Conservation (phyloP, 352 stramenopile genomes). For the Chrysophaeum taylorii region DNA sequence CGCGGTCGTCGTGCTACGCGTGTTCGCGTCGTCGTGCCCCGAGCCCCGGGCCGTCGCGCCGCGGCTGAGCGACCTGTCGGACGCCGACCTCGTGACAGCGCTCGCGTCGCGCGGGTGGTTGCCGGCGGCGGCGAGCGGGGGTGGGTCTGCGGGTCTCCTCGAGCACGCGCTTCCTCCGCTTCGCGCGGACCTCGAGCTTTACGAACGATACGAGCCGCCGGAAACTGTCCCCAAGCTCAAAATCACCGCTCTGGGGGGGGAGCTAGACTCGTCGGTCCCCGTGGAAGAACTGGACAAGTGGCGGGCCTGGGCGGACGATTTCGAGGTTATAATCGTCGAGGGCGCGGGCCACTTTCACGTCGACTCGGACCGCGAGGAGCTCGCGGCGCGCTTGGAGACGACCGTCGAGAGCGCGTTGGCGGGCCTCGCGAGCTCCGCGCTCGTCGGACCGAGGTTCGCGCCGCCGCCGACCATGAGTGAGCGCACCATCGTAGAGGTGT, state of each 20-base stretch:
- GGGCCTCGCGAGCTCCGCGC: not conserved
- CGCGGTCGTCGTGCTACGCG: not conserved
- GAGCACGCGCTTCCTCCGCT: not conserved
- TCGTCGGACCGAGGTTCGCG: not conserved
- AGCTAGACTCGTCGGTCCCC: not conserved
- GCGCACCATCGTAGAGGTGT: not conserved
- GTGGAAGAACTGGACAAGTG: not conserved
- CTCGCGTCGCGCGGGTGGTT: not conserved
- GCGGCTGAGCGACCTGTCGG: not conserved
- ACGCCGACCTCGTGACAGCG: not conserved
- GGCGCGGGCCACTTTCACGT: conserved; percentile 7
- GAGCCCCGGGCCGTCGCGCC: not conserved
- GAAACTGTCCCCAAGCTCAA: too few relatives aligned
- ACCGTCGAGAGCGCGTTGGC: not conserved
- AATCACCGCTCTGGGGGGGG: not conserved
- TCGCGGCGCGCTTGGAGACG: not conserved
- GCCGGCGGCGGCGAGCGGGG: not conserved
- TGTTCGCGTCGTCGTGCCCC: not conserved
- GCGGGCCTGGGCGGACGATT: not conserved
- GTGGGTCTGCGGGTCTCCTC: not conserved
- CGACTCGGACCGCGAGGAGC: not conserved
- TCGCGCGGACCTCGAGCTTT: not conserved
- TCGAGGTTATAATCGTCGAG: not conserved
- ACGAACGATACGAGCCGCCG: not conserved
- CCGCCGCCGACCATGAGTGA: not conserved